Base-by-base conservation (phyloP, 2,329 filamentous ascomycete species). In the Zarea fungicola region DNA sequence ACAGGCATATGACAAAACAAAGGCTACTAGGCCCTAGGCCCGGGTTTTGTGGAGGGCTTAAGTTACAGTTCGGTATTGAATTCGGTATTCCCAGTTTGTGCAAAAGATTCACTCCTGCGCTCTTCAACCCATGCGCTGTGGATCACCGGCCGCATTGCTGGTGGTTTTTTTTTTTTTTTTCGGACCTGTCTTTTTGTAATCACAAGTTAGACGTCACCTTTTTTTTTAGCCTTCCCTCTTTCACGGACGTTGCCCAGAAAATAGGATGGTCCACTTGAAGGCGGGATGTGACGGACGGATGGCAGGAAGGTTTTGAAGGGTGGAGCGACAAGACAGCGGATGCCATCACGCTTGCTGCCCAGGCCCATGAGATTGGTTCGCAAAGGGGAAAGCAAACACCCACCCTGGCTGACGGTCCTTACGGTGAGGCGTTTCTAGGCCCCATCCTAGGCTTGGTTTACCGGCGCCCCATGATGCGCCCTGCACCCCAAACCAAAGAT, bases 341-440 rank as follows among this genome's bases (percentile, higher is more conserved):
- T 49, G 47, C 43, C 39, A 49, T 43, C 37, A 31, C 29, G 7
- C 25, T 23, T n/a, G n/a, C 36, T 37, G n/a, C 47, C 47, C 18
- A 41, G 40, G 47, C 47, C 47, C 47, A 32, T 26, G 40, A 43
- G 40, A 44, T 44, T 44, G 47, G 47, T 49, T 44, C 9, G 32
- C 10, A 22, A n/a, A 7, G 37, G 5, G 40, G 2, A 28, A n/a
- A 26, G 21, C n/a, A 19, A 25, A 25, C 29, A 13, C n/a, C 11
- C 11, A 35, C 46, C 41, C 41, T 18, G 41, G 21, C 21, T 18
- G 19, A 37, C 40, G 47, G 47, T 43, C 32, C 25, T 23, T 31
- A 26, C 47, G 47, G 47, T 49, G 47, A 49, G 47, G 47, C 47
- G 47, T 49, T 42, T 34, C 39, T 37, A n/a, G n/a, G n/a, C n/a